phyloP scores from a whole-genome alignment of 192 early-diverging fungal genomes.

The Lunasporangiospora selenospora region DNA sequence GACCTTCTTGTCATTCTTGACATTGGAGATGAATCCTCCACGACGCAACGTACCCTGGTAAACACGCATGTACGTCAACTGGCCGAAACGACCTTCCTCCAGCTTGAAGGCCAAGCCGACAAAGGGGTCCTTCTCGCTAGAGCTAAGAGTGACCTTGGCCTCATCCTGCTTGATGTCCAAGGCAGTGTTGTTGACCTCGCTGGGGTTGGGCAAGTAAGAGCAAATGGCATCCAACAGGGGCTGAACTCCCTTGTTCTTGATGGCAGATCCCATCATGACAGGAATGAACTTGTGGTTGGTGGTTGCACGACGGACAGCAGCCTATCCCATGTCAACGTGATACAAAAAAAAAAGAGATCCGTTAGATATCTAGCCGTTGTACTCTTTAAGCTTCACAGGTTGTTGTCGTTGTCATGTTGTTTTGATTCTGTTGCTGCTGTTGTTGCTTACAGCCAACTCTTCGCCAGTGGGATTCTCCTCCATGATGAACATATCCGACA shows the following conservation, averaged over 20 bases:
- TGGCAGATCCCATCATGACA: constrained; percentile 85
- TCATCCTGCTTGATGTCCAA: constrained; percentile 75
- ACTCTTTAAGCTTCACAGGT: neutral
- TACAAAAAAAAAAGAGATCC: neutral
- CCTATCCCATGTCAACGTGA: constrained; percentile 21
- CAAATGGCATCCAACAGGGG: constrained; percentile 74
- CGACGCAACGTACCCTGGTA: constrained; percentile 93
- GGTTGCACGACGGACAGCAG: constrained; percentile 81
- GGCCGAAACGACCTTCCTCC: constrained; percentile 95
- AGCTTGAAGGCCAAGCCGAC: constrained; percentile 90
- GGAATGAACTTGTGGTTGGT: constrained; percentile 83
- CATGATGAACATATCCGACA: constrained; percentile 82
- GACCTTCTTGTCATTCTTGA: constrained; percentile 89
- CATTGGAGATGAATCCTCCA: constrained; percentile 88
- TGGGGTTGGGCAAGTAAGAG: constrained; percentile 74
- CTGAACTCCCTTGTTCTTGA: constrained; percentile 87
- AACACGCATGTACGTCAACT: constrained; percentile 96
- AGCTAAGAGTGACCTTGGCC: constrained; percentile 60
- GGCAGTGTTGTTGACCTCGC: constrained; percentile 75
- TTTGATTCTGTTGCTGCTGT: neutral
- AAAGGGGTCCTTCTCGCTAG: constrained; percentile 75
- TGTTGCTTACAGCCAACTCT: constrained; percentile 59
- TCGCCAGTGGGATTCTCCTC: constrained; percentile 73
- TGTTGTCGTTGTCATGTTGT: neutral
- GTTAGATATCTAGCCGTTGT: neutral